Evolutionary conservation across 2,329 filamentous ascomycete genomes (phyloP).

Genomic region (Venturia carpophila): DNA sequence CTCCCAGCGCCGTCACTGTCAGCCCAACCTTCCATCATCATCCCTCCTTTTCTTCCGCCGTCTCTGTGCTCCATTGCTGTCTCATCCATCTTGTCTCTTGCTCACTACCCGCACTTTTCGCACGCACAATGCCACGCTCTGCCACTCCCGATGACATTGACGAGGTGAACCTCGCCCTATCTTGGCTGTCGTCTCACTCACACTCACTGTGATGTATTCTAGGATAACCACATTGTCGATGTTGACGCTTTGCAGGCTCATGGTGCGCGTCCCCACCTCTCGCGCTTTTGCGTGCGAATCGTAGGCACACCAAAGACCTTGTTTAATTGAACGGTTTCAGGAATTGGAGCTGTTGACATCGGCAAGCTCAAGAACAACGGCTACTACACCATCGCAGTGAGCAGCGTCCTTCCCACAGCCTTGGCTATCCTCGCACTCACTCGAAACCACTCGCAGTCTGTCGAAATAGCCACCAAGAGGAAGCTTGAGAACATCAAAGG

Average conservation of each 20-base stretch:
- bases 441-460: conserved; percentile 38
- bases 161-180: conserved; percentile 33
- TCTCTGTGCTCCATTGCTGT: conserved; percentile 2
- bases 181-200: not conserved
- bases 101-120: not conserved
- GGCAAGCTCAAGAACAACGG: conserved; percentile 55
- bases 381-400: conserved; percentile 56
- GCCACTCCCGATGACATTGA: conserved; percentile 46
- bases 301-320: not conserved
- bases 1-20: not conserved
- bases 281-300: too few species aligned
- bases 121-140: conserved; percentile 43
- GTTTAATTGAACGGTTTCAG: conserved; percentile 28
- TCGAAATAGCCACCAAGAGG: conserved; percentile 52
- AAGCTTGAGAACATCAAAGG: conserved; percentile 60
- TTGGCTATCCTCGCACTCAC: not conserved
- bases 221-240: conserved; percentile 54
- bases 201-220: not conserved
- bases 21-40: not conserved
- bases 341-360: conserved; percentile 58
- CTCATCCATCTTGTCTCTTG: conserved; percentile 3
- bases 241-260: conserved; percentile 60
- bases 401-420: conserved; percentile 19
- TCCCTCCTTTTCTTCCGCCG: not conserved
- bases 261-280: conserved; percentile 37